Base-by-base conservation (phyloP, 257 asterid genomes). In the Penstemon eatonii region DNA sequence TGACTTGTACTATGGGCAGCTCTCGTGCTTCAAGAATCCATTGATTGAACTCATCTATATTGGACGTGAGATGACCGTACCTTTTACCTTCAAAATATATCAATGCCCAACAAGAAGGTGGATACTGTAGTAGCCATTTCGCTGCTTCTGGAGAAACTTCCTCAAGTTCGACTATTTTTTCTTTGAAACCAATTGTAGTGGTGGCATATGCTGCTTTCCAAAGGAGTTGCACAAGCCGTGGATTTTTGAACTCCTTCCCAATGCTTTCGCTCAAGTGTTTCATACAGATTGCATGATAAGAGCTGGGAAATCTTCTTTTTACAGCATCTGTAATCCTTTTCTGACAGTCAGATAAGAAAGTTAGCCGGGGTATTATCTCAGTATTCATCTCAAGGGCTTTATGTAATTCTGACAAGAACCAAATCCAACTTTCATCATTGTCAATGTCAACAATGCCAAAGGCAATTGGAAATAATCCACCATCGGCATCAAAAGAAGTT, bases 401-500 rank as follows among this genome's bases (percentile, higher is more conserved):
- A 8, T 71, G 88, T 46, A 86, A 73, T 76, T 86, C 90, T 4
- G 86, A 85, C 76, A 89, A 69, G 81, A 86, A 85, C 96, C 96
- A 89, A 79, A 82, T 75, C 96, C 96, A 89, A 63, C 87, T 86
- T 33, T 86, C 94, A 44, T 86, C 87, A 74, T 82, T 83, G 71
- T 85, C 96, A 8, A 69, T 76, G 60, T 89, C 90, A 59, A 89
- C 90, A 65, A 85, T 87, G 65, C 88, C 89, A 72, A 89, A 80
- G 7, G 96, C 94, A 54, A 89, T 73, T 2, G 85, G 88, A 85
- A 84, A 89, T 54, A 89, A 75, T 33, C 87, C 90, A 67, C 96
- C 96, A 71, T 85, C 91, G 45, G 79, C 83, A 81, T 89, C 96
- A 74, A 86, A 83, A 33, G 94, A 86, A 68, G 91, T 86, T 42